Evolutionary conservation across 2,329 filamentous ascomycete genomes (phyloP), one percentile per base, ranked within the genome.

Genomic region (Fusarium solani-melongenae): DNA sequence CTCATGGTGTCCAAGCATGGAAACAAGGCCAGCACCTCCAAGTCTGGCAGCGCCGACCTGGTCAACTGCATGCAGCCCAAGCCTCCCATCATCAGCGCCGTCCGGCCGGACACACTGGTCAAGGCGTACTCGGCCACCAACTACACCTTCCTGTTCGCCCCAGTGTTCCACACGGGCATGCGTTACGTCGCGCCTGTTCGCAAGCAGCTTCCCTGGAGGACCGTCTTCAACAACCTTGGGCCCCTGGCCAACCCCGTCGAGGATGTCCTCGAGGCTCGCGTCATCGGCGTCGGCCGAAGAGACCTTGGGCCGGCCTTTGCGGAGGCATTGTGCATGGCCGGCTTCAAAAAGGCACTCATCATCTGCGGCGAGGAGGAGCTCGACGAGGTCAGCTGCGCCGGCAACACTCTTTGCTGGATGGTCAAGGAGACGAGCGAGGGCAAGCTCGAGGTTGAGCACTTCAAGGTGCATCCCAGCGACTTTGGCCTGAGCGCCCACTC

Each of bases 101-200:
- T 98, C 71, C 92, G 88, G 15, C 93, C 95, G 2, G 82, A 87
- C 46, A 94, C 92, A 55, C 87, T 98, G 56, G 83, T 89, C 60
- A 82, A 87, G 64, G 90, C 98, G 67, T 98, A 98, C 84, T 87
- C 89, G 57, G 86, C 88, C 66, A 93, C 92, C 71, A 98, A 97
- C 84, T 99, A 98, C 85, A 93, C 93, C 72, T 99, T 99, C 84
- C 89, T 99, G 33, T 98, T 96, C 80, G 96, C 96, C 0, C 96
- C 96, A 41, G 93, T 96, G 75, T 99, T 98, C 88, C 96, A 99
- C 84, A 94, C 95, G 0, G 96, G 95, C 56, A 98, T 98, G 92
- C 92, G 91, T 81, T 92, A 95, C 82, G 95, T 96, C 41, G 94
- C 95, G 6, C 91, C 92, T 2, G 92, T 98, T 73, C 92, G 96